Base-by-base conservation (phyloP, 495 filamentous ascomycete genomes). In the Daldinia bambusicola region DNA sequence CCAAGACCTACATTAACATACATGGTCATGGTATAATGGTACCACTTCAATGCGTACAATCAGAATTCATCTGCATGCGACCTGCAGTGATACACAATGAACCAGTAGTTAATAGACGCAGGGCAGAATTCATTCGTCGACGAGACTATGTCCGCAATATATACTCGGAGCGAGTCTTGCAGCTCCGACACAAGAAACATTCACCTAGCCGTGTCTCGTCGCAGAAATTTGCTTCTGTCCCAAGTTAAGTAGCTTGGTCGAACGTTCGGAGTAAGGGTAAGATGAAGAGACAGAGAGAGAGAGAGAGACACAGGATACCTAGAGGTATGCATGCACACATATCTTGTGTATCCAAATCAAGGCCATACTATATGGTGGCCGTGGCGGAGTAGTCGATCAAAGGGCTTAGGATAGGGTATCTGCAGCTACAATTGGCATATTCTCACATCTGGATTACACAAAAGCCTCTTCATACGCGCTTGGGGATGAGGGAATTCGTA, bases 361-460 rank as follows among this genome's bases (percentile, higher is more conserved):
- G 41, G 55, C 37, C 34, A 53, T 61, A 43, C 57, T 64, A 67
- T 64, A 67, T 67, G 14, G 22, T 31, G 69, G 41, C 48, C 55
- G 69, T 65, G 69, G 64, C 69, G 59, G 38, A 72, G 63, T 60
- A 37, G 64, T 64, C 69, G 69, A 72, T 72, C 70, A 65, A 50
- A 58, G 26, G 40, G 64, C 30, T 48, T 14, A 43, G 30, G 26
- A 40, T 63, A 68, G 70, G 70, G 56, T 65, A 72, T 72, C 70
- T 72, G 70, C 70, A 72, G 65, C 56, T 72, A 56, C 70, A 68
- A 64, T 64, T 72, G 70, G 70, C 61, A 72, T 68, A 45, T 61
- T 34, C 20, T 63, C 69, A 53, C 14, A 30, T 56, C 60, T 50
- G 57, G 55, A 61, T 61, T 65, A 66, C 57, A 68, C 51, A 55